These are phyloP conservation scores for Suhomyces prunicola DNA, from an alignment of 805 yeast genomes.

Conservation along the genomic window DNA sequence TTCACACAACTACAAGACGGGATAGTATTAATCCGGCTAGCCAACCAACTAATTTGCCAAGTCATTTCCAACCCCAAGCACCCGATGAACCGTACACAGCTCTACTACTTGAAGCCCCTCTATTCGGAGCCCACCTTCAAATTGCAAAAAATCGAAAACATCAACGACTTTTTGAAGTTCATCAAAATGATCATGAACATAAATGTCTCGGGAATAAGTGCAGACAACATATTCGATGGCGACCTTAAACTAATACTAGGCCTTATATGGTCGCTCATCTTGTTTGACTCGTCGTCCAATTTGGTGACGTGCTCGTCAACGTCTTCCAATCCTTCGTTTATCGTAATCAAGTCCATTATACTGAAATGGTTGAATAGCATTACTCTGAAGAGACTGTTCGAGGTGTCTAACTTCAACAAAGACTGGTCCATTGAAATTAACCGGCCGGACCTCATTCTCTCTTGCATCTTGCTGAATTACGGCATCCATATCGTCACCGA, in stretches of 20 bases:
- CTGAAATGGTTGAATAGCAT: conserved; percentile 52
- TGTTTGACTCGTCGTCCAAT: conserved; percentile 35
- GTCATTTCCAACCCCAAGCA: conserved; percentile 13
- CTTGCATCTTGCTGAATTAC: conserved; percentile 30
- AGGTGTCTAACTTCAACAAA: conserved; percentile 47
- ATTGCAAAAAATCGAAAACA: conserved; percentile 47
- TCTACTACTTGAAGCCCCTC: conserved; percentile 28
- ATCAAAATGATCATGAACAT: conserved; percentile 37
- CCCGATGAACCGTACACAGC: conserved; percentile 11
- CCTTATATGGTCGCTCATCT: conserved; percentile 47
- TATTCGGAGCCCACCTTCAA: conserved; percentile 38
- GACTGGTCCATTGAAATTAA: conserved; percentile 53
- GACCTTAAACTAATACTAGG: conserved; percentile 47
- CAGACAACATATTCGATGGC: conserved; percentile 50
- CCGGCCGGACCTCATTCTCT: conserved; percentile 47
- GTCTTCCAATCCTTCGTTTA: conserved; percentile 17
- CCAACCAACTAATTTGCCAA: conserved; percentile 31
- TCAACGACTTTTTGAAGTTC: conserved; percentile 41
- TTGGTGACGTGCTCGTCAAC: conserved; percentile 15
- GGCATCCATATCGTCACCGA: conserved; percentile 3
- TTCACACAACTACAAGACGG: conserved; percentile 41
- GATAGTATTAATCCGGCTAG: conserved; percentile 32
- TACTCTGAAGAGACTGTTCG: conserved; percentile 12
- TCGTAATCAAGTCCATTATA: conserved; percentile 30
- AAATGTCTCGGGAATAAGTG: conserved; percentile 43